These are phyloP conservation scores for Diphasiastrum complanatum DNA, from an alignment of 83 land plant species.

Conservation along the genomic window DNA sequence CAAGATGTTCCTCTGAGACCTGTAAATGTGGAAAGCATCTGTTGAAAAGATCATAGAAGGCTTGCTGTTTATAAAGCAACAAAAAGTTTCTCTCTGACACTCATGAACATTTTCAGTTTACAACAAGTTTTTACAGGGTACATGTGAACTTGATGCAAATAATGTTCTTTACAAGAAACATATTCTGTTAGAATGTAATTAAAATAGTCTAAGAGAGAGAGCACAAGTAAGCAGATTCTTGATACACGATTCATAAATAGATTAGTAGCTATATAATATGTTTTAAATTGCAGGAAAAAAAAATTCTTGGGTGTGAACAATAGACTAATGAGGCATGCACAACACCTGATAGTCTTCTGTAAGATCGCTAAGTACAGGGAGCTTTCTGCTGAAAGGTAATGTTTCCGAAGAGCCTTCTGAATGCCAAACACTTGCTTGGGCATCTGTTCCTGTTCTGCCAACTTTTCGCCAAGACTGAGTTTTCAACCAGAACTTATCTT, in stretches of 20 bases:
- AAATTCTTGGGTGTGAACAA: too few species aligned
- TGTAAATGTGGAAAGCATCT: not conserved
- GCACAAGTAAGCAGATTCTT: too few species aligned
- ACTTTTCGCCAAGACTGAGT: conserved; percentile 58
- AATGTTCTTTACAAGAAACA: too few species aligned
- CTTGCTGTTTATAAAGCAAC: not conserved
- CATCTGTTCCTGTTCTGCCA: conserved; percentile 55
- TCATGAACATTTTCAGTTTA: not conserved
- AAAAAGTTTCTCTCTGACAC: not conserved
- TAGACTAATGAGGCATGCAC: not conserved
- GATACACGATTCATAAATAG: too few species aligned
- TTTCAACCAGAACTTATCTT: conserved; percentile 39
- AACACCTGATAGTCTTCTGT: conserved; percentile 60
- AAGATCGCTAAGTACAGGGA: conserved; percentile 64
- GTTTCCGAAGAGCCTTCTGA: conserved; percentile 75
- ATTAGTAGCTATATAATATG: too few species aligned
- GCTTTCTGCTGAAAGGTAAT: conserved; percentile 87
- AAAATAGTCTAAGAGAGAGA: not conserved
- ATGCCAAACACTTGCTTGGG: conserved; percentile 40
- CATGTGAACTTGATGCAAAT: too few species aligned
- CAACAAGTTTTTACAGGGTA: too few species aligned
- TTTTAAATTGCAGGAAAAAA: too few species aligned
- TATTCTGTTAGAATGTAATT: not conserved
- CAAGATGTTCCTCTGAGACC: conserved; percentile 41
- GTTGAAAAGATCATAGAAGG: not conserved